Evolutionary conservation across 805 yeast genomes (phyloP).

Genomic region (Ogataea glucozyma): DNA sequence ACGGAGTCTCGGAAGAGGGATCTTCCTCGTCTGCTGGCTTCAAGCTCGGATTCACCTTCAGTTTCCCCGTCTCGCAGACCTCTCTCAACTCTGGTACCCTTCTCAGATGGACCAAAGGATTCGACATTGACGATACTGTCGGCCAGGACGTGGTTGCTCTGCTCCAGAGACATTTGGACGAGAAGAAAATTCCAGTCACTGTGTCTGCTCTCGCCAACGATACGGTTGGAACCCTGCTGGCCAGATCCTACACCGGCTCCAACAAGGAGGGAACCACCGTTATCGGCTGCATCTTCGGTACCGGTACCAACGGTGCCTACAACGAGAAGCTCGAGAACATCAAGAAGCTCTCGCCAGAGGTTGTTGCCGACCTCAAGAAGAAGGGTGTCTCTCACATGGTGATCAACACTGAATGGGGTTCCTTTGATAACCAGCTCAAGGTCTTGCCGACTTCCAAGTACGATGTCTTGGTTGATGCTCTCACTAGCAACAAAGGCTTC

Average conservation of each 20-base stretch:
- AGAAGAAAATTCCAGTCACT: constrained; percentile 56
- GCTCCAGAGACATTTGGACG: constrained; percentile 69
- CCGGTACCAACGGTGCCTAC: constrained; percentile 98
- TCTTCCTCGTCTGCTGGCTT: constrained; percentile 34
- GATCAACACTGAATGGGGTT: constrained; percentile 97
- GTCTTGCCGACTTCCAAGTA: constrained; percentile 76
- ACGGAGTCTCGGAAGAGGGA: constrained; percentile 38
- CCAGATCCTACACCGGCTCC: constrained; percentile 75
- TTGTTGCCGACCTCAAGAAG: constrained; percentile 38
- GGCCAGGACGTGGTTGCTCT: constrained; percentile 78
- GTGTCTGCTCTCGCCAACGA: constrained; percentile 93
- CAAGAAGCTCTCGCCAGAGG: constrained; percentile 62
- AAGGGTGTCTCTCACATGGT: constrained; percentile 71
- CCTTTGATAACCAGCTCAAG: constrained; percentile 82
- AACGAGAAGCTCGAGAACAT: constrained; percentile 74
- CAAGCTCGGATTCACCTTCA: constrained; percentile 89
- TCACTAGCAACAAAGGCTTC: constrained; percentile 78
- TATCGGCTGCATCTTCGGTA: constrained; percentile 91
- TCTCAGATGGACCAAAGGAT: constrained; percentile 97
- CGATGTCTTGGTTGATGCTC: constrained; percentile 69
- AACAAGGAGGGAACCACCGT: constrained; percentile 73
- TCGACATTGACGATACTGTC: constrained; percentile 79
- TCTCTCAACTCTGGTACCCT: constrained; percentile 77
- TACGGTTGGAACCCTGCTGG: constrained; percentile 90
- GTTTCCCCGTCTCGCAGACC: constrained; percentile 89